A percentile compares a stretch with the other conserved stretches of the same genome.
phyloP scores from a whole-genome alignment of 2,329 filamentous ascomycete species.

The Cladosporium sp. region DNA sequence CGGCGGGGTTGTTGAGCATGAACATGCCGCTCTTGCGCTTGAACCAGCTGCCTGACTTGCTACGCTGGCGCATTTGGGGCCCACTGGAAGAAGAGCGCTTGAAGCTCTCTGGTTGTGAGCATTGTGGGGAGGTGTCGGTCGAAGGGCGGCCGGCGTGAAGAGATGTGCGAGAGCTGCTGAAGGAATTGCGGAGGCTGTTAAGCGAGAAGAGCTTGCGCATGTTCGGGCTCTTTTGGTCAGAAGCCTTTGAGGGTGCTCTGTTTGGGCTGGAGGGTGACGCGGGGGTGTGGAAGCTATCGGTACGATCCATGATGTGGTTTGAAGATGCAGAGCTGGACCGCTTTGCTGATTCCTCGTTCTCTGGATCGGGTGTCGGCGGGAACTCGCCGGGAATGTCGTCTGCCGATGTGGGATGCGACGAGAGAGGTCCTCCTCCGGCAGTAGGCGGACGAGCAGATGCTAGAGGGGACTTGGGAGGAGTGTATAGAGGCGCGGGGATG shows the following conservation, averaged over 20 bases:
- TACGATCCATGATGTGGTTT: constrained; percentile 17
- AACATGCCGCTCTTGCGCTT: constrained; percentile 32
- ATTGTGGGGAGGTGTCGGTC: constrained; percentile 9
- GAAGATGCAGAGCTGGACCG: constrained; percentile 15
- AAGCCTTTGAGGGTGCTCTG: constrained; percentile 4
- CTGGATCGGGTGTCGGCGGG: constrained; percentile 23
- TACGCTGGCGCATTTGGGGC: constrained; percentile 7
- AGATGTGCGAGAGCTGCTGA: constrained; percentile 33
- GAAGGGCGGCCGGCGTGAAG: constrained; percentile 19
- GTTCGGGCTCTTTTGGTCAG: constrained; percentile 11
- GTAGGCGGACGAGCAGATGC: constrained; percentile 24
- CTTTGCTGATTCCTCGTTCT: constrained; percentile 14
- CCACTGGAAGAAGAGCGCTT: constrained; percentile 7
- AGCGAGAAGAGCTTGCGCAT: constrained; percentile 30
- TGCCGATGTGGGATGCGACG: constrained; percentile 31
- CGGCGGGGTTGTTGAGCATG: constrained; percentile 21
- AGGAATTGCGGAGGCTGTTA: constrained; percentile 31
- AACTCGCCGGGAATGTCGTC: constrained; percentile 21
- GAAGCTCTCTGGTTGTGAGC: constrained; percentile 5
- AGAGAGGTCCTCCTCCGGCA: constrained; percentile 30
- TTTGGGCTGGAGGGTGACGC: constrained; percentile 18
- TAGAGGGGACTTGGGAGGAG: constrained; percentile 19
- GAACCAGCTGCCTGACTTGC: constrained; percentile 29
- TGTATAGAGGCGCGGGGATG: constrained; percentile 24
- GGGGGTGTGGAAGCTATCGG: constrained; percentile 23